Evolutionary conservation across 1,139 yeast genomes (phyloP).

Genomic region (Diutina siamensis): DNA sequence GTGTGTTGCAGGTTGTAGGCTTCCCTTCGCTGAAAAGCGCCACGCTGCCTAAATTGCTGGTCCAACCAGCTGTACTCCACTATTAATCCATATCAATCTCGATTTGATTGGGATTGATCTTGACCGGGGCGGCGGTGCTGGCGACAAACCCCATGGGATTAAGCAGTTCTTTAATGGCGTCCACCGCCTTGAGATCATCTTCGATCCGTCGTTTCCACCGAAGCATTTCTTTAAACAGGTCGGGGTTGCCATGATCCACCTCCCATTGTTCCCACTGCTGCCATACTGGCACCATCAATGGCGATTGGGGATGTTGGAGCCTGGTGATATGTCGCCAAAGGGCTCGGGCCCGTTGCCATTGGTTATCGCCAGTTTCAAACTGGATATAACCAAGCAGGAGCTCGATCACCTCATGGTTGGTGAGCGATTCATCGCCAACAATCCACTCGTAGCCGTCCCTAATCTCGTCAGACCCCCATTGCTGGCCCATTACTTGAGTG

Average conservation of each 20-base stretch:
- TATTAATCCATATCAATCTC: conserved; percentile 35
- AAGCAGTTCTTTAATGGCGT: conserved; percentile 15
- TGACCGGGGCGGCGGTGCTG: conserved; percentile 14
- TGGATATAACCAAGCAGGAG: conserved; percentile 29
- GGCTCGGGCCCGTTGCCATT: conserved; percentile 49
- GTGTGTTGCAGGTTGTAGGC: too few relatives aligned
- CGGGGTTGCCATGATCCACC: conserved; percentile 55
- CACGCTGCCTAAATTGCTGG: too few relatives aligned
- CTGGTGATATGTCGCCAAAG: conserved; percentile 32
- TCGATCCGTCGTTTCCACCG: conserved; percentile 36
- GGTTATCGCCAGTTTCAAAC: conserved; percentile 37
- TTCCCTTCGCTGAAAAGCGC: too few relatives aligned
- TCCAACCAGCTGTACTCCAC: too few relatives aligned
- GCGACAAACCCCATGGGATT: conserved; percentile 50
- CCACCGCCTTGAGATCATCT: conserved; percentile 24
- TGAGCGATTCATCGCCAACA: conserved; percentile 15
- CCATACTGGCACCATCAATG: conserved; percentile 33
- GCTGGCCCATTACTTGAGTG: conserved; percentile 8
- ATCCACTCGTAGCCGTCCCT: conserved; percentile 15
- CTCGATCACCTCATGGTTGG: conserved; percentile 18
- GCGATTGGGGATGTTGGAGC: conserved; percentile 14
- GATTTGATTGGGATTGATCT: conserved; percentile 52
- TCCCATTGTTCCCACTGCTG: conserved; percentile 66
- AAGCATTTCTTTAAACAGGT: conserved; percentile 65
- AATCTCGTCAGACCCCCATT: conserved; percentile 11